Evolutionary conservation across 768 basidiomycete genomes (phyloP), one percentile per base, ranked within the genome.

Genomic region (Collybia mongolica): DNA sequence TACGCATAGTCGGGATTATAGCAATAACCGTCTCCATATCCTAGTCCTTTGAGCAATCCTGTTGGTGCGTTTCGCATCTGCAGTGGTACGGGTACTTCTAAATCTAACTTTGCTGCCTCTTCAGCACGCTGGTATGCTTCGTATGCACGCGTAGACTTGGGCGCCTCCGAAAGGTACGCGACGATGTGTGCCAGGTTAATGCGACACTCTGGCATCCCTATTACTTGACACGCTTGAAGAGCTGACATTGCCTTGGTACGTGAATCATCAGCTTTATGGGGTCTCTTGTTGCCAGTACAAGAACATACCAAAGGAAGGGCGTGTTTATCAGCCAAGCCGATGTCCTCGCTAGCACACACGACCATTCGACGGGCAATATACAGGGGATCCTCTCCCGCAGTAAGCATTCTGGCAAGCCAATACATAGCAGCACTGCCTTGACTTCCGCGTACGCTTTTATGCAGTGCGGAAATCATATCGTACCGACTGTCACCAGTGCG

Each of bases 361-460:
- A 88, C 73, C 73, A 90, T 79, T 47, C 89, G 74, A 29, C 89
- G 73, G 5, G 83, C 85, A 51, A 92, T 77, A 57, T 80, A 93
- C 41, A 90, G 57, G 3, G 91, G 88, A 65, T 93, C 90, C 63
- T 92, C 90, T 17, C 90, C 90, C 22, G 80, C 85, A 29, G 73
- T 77, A 28, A 92, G 72, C 90, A 92, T 92, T 44, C 88, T 79
- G 8, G 90, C 90, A 18, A 94, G 74, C 90, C 91, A 94, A 63
- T 93, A 94, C 73, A 93, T 69, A 5, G 91, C 91, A 0, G 90
- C 92, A 58, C 76, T 76, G 5, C 82, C 82, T 54, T 92, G 82
- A 48, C 83, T 81, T 6, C 90, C 92, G 28, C 92, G 78, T 28
- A 93, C 78, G 51, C 82, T 82, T 66, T 94, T 94, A 69, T 94